These are phyloP conservation scores for Microsporum ferrugineum DNA, from an alignment of 2,329 filamentous ascomycete species.

Conservation along the genomic window DNA sequence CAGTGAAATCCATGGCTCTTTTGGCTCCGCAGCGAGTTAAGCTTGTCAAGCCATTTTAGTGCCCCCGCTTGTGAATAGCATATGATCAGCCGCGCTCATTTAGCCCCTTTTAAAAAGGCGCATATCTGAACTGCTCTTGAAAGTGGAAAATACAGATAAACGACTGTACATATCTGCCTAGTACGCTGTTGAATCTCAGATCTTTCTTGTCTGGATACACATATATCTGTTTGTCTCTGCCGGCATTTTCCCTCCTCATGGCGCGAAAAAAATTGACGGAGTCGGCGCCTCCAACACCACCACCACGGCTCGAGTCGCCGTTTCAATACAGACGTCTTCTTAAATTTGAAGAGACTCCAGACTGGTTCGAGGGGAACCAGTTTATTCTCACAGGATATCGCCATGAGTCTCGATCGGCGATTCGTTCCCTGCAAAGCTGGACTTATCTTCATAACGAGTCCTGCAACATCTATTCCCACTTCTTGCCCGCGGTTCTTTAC, in stretches of 20 bases:
- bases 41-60: too few species aligned
- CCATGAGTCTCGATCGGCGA: conserved; percentile 29
- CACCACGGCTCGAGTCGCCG: not conserved
- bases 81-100: too few species aligned
- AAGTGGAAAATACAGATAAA: too few species aligned
- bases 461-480: conserved; percentile 36
- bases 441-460: conserved; percentile 36
- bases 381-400: conserved; percentile 37
- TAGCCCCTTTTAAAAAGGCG: too few species aligned
- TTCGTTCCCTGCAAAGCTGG: conserved; percentile 32
- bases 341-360: conserved; percentile 24
- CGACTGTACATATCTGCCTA: not conserved
- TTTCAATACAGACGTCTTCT: not conserved
- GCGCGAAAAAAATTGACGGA: not conserved
- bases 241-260: not conserved
- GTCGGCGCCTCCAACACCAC: not conserved
- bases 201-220: too few species aligned
- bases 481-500: conserved; percentile 34
- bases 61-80: too few species aligned
- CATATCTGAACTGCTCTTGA: too few species aligned
- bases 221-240: too few species aligned
- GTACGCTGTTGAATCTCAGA: not conserved
- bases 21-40: too few species aligned
- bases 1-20: too few species aligned
- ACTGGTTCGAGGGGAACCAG: conserved; percentile 35